phyloP scores from a whole-genome alignment of 108 stramenopile species.

The Cyclotella atomus region DNA sequence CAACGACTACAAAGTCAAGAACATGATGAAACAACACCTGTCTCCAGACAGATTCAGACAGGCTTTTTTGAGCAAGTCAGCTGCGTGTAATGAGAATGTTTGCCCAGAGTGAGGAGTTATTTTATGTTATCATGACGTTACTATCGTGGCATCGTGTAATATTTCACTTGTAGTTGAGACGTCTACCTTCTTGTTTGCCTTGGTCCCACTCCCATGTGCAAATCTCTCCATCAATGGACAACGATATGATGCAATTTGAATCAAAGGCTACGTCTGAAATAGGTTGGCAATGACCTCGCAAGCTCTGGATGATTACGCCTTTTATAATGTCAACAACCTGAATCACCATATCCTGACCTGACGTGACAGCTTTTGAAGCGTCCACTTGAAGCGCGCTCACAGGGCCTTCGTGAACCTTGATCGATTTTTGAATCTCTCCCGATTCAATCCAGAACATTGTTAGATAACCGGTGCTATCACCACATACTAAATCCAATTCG shows the following conservation, averaged over 20 bases:
- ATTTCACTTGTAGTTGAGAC: too few relatives aligned
- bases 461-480: conserved; percentile 56
- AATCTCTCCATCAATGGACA: conserved; percentile 37
- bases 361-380: conserved; percentile 59
- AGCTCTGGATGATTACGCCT: conserved; percentile 54
- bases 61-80: too few relatives aligned
- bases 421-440: conserved; percentile 42
- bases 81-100: too few relatives aligned
- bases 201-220: conserved; percentile 31
- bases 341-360: conserved; percentile 56
- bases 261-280: conserved; percentile 66
- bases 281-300: conserved; percentile 57
- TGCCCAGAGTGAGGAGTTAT: too few relatives aligned
- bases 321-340: conserved; percentile 67
- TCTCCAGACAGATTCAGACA: too few relatives aligned
- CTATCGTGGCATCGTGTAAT: too few relatives aligned
- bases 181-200: background rate
- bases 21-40: background rate
- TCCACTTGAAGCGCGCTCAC: conserved; percentile 61
- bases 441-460: conserved; percentile 60
- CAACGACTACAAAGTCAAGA: conserved; percentile 13
- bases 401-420: conserved; percentile 61
- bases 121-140: too few relatives aligned
- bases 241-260: conserved; percentile 51
- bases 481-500: conserved; percentile 64